Evolutionary conservation across 1,284 basidiomycete species (phyloP).

Genomic region (Ustilago hordei): DNA sequence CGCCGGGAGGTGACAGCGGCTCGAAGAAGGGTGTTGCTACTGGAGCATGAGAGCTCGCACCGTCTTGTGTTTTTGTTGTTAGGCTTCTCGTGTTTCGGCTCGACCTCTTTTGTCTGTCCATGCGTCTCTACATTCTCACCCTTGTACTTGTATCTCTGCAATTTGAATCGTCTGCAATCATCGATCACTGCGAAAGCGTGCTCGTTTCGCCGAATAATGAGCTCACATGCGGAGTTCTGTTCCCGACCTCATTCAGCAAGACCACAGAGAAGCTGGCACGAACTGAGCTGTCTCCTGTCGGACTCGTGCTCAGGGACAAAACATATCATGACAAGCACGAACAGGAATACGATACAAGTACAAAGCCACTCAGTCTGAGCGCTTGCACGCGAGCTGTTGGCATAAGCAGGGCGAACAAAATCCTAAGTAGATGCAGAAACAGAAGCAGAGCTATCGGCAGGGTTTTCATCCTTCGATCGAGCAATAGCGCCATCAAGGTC

Average conservation of each 20-base stretch:
- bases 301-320: not conserved
- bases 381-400: too few species aligned
- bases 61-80: not conserved
- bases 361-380: not conserved
- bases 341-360: slow-evolving; percentile 31
- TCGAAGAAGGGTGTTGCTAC: slow-evolving; percentile 33
- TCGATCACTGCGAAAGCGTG: not conserved
- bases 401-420: not conserved
- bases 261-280: too few species aligned
- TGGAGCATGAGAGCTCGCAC: slow-evolving; percentile 10
- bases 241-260: too few species aligned
- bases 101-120: not conserved
- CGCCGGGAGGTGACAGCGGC: not conserved
- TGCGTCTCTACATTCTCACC: not conserved
- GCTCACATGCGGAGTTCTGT: too few species aligned
- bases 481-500: slow-evolving; percentile 46
- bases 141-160: slow-evolving; percentile 21
- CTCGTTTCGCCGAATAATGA: too few species aligned
- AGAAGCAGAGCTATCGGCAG: slow-evolving; percentile 18
- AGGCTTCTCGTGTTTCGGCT: not conserved
- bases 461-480: slow-evolving; percentile 26
- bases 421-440: slow-evolving; percentile 9
- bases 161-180: not conserved
- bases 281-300: too few species aligned
- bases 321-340: slow-evolving; percentile 12